These are phyloP conservation scores for Diaporthe vexans DNA, from an alignment of 2,329 filamentous ascomycete species.

Conservation along the genomic window DNA sequence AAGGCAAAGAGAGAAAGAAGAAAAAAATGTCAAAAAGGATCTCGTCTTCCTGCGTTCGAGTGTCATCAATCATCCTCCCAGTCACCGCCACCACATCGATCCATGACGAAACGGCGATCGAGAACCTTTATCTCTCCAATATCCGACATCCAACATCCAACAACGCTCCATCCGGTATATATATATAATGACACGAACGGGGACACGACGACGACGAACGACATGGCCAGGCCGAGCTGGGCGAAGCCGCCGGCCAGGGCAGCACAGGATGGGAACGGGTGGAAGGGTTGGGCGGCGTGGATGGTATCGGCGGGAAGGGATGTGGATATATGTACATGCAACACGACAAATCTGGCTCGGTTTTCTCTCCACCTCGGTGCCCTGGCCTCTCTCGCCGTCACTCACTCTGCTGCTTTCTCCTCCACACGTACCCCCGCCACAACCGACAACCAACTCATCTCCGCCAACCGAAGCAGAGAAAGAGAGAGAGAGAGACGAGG, in stretches of 20 bases:
- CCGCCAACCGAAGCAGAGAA: not conserved
- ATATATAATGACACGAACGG: conserved; percentile 28
- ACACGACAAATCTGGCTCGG: not conserved
- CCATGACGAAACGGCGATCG: not conserved
- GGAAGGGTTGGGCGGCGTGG: not conserved
- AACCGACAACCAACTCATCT: not conserved
- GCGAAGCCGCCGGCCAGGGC: no score
- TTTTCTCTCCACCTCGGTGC: no score
- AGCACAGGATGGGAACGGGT: not conserved
- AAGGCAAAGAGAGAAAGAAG: no score
- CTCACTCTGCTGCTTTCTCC: not conserved
- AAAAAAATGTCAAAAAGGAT: conserved; percentile 3
- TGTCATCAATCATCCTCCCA: no score
- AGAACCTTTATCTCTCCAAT: no score
- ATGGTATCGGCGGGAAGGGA: not conserved
- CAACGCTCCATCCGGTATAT: conserved; percentile 2
- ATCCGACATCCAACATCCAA: not conserved
- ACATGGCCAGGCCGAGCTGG: not conserved
- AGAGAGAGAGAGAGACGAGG: not conserved
- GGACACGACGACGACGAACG: not conserved
- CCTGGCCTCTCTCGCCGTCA: no score
- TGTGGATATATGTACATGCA: conserved; percentile 24
- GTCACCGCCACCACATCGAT: not conserved
- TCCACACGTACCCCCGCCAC: not conserved
- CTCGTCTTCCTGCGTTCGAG: not conserved